Conservation (phyloP, 2,329 filamentous ascomycete genomes). For the Colletotrichum liriopes region DNA sequence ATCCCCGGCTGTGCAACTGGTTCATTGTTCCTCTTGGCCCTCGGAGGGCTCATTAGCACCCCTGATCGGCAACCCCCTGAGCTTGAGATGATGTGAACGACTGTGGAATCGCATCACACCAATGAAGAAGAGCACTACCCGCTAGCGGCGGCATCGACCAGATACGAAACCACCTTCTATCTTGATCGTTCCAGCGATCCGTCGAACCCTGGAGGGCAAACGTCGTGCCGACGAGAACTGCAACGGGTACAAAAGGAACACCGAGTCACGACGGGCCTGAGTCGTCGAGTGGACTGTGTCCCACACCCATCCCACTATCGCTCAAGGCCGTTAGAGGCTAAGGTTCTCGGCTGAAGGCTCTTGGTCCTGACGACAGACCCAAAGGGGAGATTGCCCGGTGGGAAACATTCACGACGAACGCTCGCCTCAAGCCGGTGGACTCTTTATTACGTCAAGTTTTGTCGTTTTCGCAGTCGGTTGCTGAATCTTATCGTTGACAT, state of each 20-base stretch:
- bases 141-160: not conserved
- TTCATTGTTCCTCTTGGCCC: not conserved
- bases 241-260: not conserved
- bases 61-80: not conserved
- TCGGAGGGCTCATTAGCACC: not conserved
- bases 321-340: not conserved
- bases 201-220: not conserved
- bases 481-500: not conserved
- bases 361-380: not conserved
- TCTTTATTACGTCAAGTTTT: not conserved
- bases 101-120: not conserved
- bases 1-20: not conserved
- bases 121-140: not conserved
- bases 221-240: not conserved
- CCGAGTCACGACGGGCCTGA: not conserved
- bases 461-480: not conserved
- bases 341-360: not conserved
- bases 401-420: not conserved
- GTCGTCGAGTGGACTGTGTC: not conserved
- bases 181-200: not conserved
- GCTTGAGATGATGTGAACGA: constrained; percentile 5
- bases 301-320: constrained; percentile 18
- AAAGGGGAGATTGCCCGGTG: not conserved
- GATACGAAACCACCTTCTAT: not conserved
- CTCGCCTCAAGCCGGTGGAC: not conserved